Percentiles rank a stretch among this genome's conserved stretches.
phyloP scores from a whole-genome alignment of 768 basidiomycete species.

The Inosperma sp. region DNA sequence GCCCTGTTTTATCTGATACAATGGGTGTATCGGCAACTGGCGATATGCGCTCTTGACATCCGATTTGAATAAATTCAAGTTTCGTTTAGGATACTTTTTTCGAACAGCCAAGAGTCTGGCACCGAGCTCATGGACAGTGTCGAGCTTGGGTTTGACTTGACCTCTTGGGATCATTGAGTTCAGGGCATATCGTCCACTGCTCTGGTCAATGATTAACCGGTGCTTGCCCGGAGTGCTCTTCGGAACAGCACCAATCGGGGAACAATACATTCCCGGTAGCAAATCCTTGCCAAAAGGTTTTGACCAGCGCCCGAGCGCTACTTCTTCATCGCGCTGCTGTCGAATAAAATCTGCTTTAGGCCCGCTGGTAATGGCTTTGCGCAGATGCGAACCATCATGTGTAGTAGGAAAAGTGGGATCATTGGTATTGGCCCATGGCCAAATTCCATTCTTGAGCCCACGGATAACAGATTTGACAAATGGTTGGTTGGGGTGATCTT shows the following conservation, averaged over 20 bases:
- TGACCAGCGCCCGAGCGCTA: constrained; percentile 24
- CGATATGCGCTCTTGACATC: constrained; percentile 36
- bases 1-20: constrained; percentile 32
- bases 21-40: constrained; percentile 27
- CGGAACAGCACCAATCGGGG: constrained; percentile 37
- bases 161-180: constrained; percentile 33
- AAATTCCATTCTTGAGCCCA: constrained; percentile 38
- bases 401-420: constrained; percentile 19
- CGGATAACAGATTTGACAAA: constrained; percentile 33
- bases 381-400: constrained; percentile 21
- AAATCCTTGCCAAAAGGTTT: constrained; percentile 31
- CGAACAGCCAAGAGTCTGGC: constrained; percentile 15
- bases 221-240: constrained; percentile 32
- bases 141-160: constrained; percentile 25
- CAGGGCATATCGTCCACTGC: constrained; percentile 27
- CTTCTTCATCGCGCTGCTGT: constrained; percentile 25
- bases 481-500: constrained; percentile 33
- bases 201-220: constrained; percentile 38
- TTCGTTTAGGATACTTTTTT: constrained; percentile 7
- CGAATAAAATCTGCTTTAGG: constrained; percentile 24
- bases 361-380: constrained; percentile 13
- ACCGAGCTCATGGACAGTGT: constrained; percentile 33
- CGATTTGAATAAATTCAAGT: constrained; percentile 33
- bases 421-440: constrained; percentile 36
- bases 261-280: constrained; percentile 40